These are phyloP conservation scores for Fraxinus anomala DNA, from an alignment of 257 asterid species.

Conservation along the genomic window DNA sequence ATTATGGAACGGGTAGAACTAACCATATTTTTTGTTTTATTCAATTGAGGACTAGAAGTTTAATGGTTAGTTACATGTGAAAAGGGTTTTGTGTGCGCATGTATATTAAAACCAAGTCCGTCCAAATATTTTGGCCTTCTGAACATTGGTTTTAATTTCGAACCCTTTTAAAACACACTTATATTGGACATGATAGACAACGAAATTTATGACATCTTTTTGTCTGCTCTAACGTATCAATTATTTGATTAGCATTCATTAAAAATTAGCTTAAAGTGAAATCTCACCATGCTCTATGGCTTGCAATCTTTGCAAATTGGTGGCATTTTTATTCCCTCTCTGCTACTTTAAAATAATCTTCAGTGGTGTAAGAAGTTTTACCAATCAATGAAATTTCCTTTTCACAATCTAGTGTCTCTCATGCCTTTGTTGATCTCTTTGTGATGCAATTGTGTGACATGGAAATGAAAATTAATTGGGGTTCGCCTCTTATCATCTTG, in stretches of 20 bases:
- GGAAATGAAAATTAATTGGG: background rate
- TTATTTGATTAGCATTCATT: background rate
- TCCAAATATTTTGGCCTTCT: background rate
- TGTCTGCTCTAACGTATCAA: too few relatives aligned
- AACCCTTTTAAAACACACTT: too few relatives aligned
- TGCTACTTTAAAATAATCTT: background rate
- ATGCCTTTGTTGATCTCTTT: background rate
- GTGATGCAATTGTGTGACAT: background rate
- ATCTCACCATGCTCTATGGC: background rate
- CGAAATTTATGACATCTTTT: too few relatives aligned
- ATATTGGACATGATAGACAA: too few relatives aligned
- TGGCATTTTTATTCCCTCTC: background rate
- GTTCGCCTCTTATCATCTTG: background rate
- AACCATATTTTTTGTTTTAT: conserved; percentile 6
- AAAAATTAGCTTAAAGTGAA: background rate
- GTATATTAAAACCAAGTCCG: background rate
- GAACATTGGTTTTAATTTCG: too few relatives aligned
- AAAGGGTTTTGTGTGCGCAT: too few relatives aligned
- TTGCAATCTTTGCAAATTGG: background rate
- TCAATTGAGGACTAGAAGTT: background rate
- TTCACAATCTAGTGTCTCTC: background rate
- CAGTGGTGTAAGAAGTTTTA: background rate
- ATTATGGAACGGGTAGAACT: conserved; percentile 46
- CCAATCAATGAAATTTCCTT: background rate
- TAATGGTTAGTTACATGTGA: background rate